Evolutionary conservation across 2,329 filamentous ascomycete species (phyloP).

Genomic region (Fusarium sp.): DNA sequence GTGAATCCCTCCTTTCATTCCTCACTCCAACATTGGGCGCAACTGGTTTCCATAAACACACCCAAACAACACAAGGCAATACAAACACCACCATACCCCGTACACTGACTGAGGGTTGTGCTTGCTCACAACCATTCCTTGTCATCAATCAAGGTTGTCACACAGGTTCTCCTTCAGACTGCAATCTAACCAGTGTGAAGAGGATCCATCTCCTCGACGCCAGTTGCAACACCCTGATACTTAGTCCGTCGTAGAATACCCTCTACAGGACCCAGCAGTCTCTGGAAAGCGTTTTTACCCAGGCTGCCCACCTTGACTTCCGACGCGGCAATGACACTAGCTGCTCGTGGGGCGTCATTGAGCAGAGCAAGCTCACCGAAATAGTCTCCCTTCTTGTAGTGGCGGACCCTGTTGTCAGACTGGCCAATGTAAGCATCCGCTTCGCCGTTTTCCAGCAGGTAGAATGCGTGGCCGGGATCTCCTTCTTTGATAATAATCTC

Average conservation of each 20-base stretch:
- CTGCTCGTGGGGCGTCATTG: conserved; percentile 93
- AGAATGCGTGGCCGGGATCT: conserved; percentile 93
- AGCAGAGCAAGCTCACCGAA: conserved; percentile 96
- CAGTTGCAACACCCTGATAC: conserved; percentile 72
- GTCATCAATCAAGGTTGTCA: neutral
- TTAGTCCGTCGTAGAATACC: conserved; percentile 90
- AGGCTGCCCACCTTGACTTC: conserved; percentile 95
- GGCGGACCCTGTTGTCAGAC: conserved; percentile 77
- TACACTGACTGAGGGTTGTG: conserved; percentile 7
- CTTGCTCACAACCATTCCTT: conserved; percentile 12
- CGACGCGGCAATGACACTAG: conserved; percentile 85
- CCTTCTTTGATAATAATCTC: conserved; percentile 92
- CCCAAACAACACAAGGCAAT: conserved; percentile 26
- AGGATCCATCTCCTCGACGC: conserved; percentile 78
- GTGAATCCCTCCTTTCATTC: conserved; percentile 41
- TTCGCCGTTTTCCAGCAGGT: conserved; percentile 88
- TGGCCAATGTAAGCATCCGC: conserved; percentile 90
- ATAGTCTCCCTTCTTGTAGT: conserved; percentile 93
- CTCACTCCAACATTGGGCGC: conserved; percentile 33
- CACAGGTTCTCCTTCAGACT: neutral
- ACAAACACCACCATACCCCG: conserved; percentile 22
- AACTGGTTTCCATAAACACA: conserved; percentile 28
- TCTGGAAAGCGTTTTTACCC: conserved; percentile 94
- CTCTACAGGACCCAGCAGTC: conserved; percentile 92
- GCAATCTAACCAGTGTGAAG: conserved; percentile 61